Evolutionary conservation across 2,329 filamentous ascomycete species (phyloP), one percentile per base, ranked within the genome.

Genomic region (Thermothelomyces thermophilus): DNA sequence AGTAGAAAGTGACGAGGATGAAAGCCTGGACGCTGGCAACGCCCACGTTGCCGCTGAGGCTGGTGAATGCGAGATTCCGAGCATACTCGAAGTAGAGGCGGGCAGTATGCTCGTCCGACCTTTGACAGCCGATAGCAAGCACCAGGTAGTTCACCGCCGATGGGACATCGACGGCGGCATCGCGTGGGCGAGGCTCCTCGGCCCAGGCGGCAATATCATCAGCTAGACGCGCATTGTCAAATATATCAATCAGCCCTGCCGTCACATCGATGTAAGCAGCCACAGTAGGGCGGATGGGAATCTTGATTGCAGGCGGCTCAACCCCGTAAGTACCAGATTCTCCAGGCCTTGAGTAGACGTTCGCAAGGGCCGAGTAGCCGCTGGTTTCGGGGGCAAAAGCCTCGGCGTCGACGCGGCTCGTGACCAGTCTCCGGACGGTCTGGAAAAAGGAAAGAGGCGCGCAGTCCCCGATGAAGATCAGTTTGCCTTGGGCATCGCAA

Each of bases 381-480:
- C 70, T 74, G 2, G 72, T 73, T 51, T 76, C 71, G 0, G 75
- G 73, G 1, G 74, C 71, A 52, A 79, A 78, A 1, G 74, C 75
- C 41, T 72, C 66, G 11, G 70, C 66, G 16, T 75, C 74, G 30
- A 78, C 70, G 5, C 70, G 64, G 0, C 66, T 70, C 0, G 71
- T 76, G 19, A 79, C 74, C 16, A 79, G 68, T 55, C 76, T 71
- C 2, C 75, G 68, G 6, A 79, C 71, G 0, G 74, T 77, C 55
- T 78, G 75, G 56, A 79, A 79, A 53, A 79, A 74, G 0, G 75
- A 79, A 17, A 79, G 62, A 0, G 76, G 76, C 4, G 76, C 76
- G 55, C 75, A 79, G 58, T 79, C 76, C 5, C 76, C 76, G 20
- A 79, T 74, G 58, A 79, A 79, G 26, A 76, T 73, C 19, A 77